Evolutionary conservation across 768 basidiomycete species (phyloP), one percentile per base, ranked within the genome.

Genomic region (Amanita jacksonii): DNA sequence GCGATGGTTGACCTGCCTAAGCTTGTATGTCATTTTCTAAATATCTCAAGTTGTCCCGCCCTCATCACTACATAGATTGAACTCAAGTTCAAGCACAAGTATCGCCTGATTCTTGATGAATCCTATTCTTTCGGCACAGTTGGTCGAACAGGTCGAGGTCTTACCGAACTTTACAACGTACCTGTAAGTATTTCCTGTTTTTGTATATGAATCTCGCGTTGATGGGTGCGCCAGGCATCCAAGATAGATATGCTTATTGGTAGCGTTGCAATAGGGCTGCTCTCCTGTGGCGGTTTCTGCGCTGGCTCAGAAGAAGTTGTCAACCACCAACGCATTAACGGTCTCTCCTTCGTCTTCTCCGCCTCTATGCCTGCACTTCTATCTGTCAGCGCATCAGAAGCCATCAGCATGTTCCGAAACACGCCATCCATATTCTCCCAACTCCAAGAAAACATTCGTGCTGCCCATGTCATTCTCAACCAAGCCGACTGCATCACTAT

Each of bases 191-290:
- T 45, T 38, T 34, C 25, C 39, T 19, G 19, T 10, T 8, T 28
- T 7, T 28, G 2, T 28, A 19, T 36, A 18, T 10, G 1, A 18
- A 19, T 19, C 13, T n/a, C 25, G 5, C 25, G 41, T 23, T 45
- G 22, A 13, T 19, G 43, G 3, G 6, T 19, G 27, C n/a, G 33
- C 1, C 44, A 90, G 85, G 88, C 91, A 0, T 65, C 76, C 5
- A 88, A 92, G 55, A 81, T 98, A 12, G 96, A 99, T 62, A 91
- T 98, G 74, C 71, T 97, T n/a, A 69, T 94, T 2, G 94, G 92
- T 3, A 93, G 89, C 19, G 74, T 89, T 48, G 84, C 92, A 0
- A 90, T 74, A 28, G 85, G 85, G 10, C 74, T 98, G 15, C 78
- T 77, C 47, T 77, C 93, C 1, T 72, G 74, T 1, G 96, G 94